phyloP scores from a whole-genome alignment of 148 eudicot genomes.

The Silene uniflora region DNA sequence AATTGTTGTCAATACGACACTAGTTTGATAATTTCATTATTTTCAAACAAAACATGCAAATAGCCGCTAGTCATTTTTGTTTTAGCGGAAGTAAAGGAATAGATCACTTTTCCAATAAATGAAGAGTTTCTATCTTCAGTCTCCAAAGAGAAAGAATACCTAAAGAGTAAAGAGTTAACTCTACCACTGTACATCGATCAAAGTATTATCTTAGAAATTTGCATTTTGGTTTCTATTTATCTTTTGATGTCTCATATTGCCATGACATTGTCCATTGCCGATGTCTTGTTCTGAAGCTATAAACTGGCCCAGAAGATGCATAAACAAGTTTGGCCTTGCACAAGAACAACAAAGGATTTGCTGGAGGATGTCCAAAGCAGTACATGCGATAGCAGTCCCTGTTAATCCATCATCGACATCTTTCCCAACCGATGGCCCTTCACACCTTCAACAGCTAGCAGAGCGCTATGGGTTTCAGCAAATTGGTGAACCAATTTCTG shows the following conservation, averaged over 20 bases:
- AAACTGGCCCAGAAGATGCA: constrained; percentile 18
- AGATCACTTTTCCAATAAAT: not conserved
- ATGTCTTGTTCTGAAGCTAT: not conserved
- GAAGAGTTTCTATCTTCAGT: too few species aligned
- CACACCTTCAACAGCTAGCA: constrained; percentile 52
- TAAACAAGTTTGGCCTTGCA: constrained; percentile 19
- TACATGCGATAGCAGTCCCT: constrained; percentile 61
- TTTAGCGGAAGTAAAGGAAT: too few species aligned
- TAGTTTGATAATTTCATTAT: too few species aligned
- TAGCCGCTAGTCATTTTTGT: too few species aligned
- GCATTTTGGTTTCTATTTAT: not conserved
- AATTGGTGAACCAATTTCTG: constrained; percentile 89
- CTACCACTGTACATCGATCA: not conserved
- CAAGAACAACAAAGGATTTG: constrained; percentile 28
- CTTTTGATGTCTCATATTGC: not conserved
- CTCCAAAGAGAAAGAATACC: not conserved
- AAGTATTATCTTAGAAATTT: not conserved
- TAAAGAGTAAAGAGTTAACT: not conserved
- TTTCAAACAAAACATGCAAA: too few species aligned
- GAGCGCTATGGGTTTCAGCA: constrained; percentile 80
- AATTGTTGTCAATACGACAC: too few species aligned
- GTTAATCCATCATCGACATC: constrained; percentile 46
- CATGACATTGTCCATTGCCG: not conserved
- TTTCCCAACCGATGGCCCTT: constrained; percentile 44
- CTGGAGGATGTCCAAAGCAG: constrained; percentile 28